These are phyloP conservation scores for Hanseniaspora meyeri DNA, from an alignment of 805 yeast species.

Conservation along the genomic window DNA sequence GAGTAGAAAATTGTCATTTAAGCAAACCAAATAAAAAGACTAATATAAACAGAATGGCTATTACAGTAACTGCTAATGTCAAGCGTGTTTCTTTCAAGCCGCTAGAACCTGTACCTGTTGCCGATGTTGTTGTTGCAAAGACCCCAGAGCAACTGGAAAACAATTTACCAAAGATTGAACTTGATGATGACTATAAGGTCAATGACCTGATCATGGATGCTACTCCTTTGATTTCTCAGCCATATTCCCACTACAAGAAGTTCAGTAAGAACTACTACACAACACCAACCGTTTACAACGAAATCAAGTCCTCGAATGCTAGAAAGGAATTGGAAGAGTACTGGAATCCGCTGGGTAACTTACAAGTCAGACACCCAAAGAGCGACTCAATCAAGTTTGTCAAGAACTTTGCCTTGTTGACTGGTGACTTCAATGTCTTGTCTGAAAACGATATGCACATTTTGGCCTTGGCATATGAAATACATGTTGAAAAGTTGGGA, in stretches of 20 bases:
- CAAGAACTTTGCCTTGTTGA: constrained; percentile 61
- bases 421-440: constrained; percentile 84
- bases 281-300: constrained; percentile 82
- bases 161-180: constrained; percentile 11
- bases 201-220: constrained; percentile 76
- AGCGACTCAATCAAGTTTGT: constrained; percentile 52
- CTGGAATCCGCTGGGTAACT: constrained; percentile 53
- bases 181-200: constrained; percentile 26
- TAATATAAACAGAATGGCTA: background rate
- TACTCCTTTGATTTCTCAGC: constrained; percentile 81
- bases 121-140: background rate
- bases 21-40: background rate
- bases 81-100: background rate
- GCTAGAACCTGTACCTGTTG: background rate
- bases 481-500: constrained; percentile 57
- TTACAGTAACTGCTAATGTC: constrained; percentile 2
- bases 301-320: constrained; percentile 75
- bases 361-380: constrained; percentile 67
- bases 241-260: constrained; percentile 58
- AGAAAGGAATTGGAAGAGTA: constrained; percentile 55
- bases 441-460: constrained; percentile 87
- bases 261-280: constrained; percentile 67
- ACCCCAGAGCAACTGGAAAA: background rate
- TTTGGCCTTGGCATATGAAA: constrained; percentile 79
- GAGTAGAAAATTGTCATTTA: no score